Conservation (phyloP, 495 filamentous ascomycete species). For the Corynascus novoguineensis region DNA sequence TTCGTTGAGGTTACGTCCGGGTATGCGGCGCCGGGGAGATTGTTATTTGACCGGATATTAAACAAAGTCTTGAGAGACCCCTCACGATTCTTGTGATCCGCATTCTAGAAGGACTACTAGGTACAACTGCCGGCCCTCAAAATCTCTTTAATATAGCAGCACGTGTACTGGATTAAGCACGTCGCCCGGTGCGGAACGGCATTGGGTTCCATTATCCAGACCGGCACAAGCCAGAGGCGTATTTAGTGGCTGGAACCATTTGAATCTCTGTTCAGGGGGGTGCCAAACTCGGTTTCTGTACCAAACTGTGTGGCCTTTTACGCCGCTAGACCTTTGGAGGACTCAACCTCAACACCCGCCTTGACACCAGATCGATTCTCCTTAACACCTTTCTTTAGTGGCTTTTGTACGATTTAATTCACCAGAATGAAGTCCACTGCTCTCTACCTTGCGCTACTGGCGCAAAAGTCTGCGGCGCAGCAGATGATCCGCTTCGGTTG, state of each 20-base stretch:
- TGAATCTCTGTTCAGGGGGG: not conserved
- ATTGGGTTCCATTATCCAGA: not conserved
- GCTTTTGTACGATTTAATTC: no score
- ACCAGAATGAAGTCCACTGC: not conserved
- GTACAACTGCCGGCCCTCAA: constrained; percentile 1
- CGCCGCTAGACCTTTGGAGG: not conserved
- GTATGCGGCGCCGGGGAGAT: not conserved
- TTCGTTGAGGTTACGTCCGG: no score
- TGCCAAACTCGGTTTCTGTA: not conserved
- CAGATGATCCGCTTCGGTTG: constrained; percentile 44
- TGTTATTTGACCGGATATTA: constrained; percentile 7
- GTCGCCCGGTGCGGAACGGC: not conserved
- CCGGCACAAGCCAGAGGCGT: not conserved
- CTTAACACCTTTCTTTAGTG: no score
- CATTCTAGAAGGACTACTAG: constrained; percentile 1
- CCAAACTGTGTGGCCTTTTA: not conserved
- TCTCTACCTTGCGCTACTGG: not conserved
- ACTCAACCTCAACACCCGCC: no score
- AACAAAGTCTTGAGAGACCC: not conserved
- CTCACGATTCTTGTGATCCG: not conserved
- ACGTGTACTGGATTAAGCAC: not conserved
- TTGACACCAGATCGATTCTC: no score
- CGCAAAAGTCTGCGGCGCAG: not conserved
- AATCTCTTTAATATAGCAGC: not conserved
- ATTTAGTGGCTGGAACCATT: not conserved